A percentile compares a stretch with the other conserved stretches of the same genome.
Conservation (phyloP, 108 stramenopile species). For the Cyclotella baltica region DNA sequence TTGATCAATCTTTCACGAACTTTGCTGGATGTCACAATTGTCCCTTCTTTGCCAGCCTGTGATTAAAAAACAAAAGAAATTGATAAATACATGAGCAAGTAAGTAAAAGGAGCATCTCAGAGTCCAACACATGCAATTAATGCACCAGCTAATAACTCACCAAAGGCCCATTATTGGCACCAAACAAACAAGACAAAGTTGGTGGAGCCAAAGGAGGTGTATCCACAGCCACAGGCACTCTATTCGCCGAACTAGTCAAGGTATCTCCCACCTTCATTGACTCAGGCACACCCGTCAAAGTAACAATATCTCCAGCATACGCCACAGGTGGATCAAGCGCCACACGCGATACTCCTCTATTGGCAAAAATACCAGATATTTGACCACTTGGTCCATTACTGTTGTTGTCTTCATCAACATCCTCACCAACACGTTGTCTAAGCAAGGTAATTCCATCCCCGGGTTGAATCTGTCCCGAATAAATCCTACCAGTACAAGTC, state of each 20-base stretch:
- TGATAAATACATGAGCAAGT: neutral
- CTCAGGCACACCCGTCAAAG: conserved; percentile 92
- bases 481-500: conserved; percentile 83
- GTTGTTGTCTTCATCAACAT: conserved; percentile 1
- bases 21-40: conserved; percentile 84
- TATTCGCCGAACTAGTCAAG: conserved; percentile 74
- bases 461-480: conserved; percentile 62
- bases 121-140: neutral
- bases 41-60: conserved; percentile 91
- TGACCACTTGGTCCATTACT: conserved; percentile 32
- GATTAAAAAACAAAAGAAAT: neutral
- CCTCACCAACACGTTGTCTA: conserved; percentile 28
- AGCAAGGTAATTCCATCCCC: conserved; percentile 66
- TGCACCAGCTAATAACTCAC: neutral
- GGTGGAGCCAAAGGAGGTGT: conserved; percentile 96
- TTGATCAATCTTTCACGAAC: conserved; percentile 88
- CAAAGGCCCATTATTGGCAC: conserved; percentile 96
- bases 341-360: conserved; percentile 73
- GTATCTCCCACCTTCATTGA: conserved; percentile 90
- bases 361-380: conserved; percentile 80
- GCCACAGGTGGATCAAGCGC: conserved; percentile 82
- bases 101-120: neutral
- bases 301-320: conserved; percentile 95
- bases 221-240: conserved; percentile 61
- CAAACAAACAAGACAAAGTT: conserved; percentile 95